These are phyloP conservation scores for Penicillium concentricum DNA, from an alignment of 2,329 filamentous ascomycete genomes.

Conservation along the genomic window DNA sequence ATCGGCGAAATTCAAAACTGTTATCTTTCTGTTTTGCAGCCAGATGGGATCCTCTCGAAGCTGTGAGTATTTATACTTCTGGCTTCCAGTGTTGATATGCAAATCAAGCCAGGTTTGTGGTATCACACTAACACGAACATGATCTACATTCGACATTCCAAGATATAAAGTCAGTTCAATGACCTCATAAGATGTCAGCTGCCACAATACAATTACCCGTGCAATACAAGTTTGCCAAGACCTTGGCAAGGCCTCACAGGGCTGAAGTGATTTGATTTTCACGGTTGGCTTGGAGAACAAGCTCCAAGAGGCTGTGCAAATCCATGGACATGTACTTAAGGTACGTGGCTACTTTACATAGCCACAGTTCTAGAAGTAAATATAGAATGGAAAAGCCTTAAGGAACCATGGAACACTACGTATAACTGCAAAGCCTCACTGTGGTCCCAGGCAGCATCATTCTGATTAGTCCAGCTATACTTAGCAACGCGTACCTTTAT, in stretches of 20 bases:
- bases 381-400: neutral
- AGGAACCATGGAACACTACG: neutral
- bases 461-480: conserved; percentile 15
- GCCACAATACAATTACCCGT: conserved; percentile 8
- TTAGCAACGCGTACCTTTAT: conserved; percentile 10
- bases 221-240: conserved; percentile 17
- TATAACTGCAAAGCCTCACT: conserved; percentile 6
- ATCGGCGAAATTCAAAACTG: conserved; percentile 30
- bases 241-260: conserved; percentile 18
- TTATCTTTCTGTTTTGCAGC: conserved; percentile 29
- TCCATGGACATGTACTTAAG: neutral
- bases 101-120: too few relatives aligned
- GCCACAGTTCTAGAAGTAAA: neutral
- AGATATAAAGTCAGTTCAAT: neutral
- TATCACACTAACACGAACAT: too few relatives aligned
- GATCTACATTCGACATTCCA: neutral
- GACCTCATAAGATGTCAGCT: neutral
- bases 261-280: conserved; percentile 10
- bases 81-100: too few relatives aligned
- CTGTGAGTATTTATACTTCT: conserved; percentile 13
- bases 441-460: conserved; percentile 21
- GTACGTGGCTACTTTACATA: neutral
- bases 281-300: neutral
- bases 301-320: neutral
- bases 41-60: conserved; percentile 31